A percentile compares a stretch with the other conserved stretches of the same genome.
phyloP scores from a whole-genome alignment of 2,329 filamentous ascomycete species.

The Aspergillus quadricinctus region DNA sequence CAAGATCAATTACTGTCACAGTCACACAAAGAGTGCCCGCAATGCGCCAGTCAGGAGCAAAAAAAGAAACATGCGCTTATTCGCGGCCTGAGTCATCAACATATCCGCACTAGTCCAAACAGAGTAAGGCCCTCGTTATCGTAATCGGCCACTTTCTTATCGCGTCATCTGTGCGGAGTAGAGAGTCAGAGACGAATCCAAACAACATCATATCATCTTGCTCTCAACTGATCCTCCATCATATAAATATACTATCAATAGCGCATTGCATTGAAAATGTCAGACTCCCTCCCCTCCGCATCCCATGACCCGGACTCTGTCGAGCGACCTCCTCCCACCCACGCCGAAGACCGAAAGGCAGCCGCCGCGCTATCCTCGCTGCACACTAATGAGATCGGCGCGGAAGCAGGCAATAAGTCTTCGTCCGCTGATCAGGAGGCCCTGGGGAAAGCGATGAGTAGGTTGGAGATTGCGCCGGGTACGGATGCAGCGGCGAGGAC shows the following conservation, averaged over 20 bases:
- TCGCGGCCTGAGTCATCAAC: constrained; percentile 14
- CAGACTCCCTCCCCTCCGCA: constrained; percentile 41
- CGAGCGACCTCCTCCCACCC: constrained; percentile 35
- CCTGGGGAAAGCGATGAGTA: constrained; percentile 47
- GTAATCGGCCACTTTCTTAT: background rate
- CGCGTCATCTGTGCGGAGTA: background rate
- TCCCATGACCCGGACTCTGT: constrained; percentile 30
- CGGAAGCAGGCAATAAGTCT: constrained; percentile 31
- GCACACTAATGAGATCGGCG: constrained; percentile 37
- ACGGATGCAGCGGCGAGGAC: constrained; percentile 18
- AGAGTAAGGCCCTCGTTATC: background rate
- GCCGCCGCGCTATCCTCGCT: constrained; percentile 47
- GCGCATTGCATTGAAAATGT: constrained; percentile 27
- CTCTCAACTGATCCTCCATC: background rate
- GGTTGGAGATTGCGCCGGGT: constrained; percentile 42
- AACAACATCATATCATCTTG: background rate
- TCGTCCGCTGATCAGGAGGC: constrained; percentile 44
- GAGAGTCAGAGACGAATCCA: no score
- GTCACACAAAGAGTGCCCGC: background rate
- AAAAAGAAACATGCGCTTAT: constrained; percentile 10
- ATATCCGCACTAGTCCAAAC: constrained; percentile 1
- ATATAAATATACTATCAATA: background rate
- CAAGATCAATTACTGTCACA: background rate
- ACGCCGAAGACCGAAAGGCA: constrained; percentile 49
- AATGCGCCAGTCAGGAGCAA: background rate